Evolutionary conservation across 805 yeast species (phyloP).

Genomic region (Spencermartinsiella europaea): DNA sequence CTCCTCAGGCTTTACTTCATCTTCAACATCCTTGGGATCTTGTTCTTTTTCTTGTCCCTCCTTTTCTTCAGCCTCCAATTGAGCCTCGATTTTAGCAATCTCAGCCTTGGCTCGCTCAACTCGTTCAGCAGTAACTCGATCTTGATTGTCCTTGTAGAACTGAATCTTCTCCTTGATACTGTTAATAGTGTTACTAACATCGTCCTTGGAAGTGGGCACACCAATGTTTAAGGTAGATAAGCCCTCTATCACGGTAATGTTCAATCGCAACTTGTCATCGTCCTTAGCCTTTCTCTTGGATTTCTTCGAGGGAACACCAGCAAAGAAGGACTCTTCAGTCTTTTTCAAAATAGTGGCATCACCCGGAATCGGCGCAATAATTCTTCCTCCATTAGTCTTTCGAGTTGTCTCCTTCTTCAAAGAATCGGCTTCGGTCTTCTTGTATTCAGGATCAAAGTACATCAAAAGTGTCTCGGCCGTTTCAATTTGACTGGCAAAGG

Average conservation of each 20-base stretch:
- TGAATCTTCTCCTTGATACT: conserved; percentile 67
- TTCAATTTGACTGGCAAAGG: conserved; percentile 73
- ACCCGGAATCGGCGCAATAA: conserved; percentile 52
- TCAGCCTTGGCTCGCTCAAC: conserved; percentile 72
- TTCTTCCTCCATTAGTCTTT: conserved; percentile 28
- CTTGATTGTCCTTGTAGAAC: conserved; percentile 67
- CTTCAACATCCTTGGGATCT: conserved; percentile 16
- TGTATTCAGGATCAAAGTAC: conserved; percentile 75
- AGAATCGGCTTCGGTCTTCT: conserved; percentile 38
- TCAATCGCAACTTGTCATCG: conserved; percentile 56
- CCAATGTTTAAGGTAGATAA: conserved; percentile 71
- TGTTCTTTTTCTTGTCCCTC: no score
- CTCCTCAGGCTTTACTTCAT: conserved; percentile 10
- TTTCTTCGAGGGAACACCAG: conserved; percentile 47
- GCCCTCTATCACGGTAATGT: conserved; percentile 72
- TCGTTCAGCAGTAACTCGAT: conserved; percentile 71
- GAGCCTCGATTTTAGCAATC: conserved; percentile 55
- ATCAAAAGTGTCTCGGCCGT: conserved; percentile 66
- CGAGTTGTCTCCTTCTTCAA: conserved; percentile 24
- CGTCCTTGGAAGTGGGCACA: conserved; percentile 73
- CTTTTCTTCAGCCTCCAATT: conserved; percentile 6
- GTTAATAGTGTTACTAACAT: conserved; percentile 58
- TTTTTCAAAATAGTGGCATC: conserved; percentile 60
- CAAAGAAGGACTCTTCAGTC: conserved; percentile 55
- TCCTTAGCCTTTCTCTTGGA: conserved; percentile 44